These are phyloP conservation scores for Phytophthora pinifolia DNA, from an alignment of 352 stramenopile genomes.

Conservation along the genomic window DNA sequence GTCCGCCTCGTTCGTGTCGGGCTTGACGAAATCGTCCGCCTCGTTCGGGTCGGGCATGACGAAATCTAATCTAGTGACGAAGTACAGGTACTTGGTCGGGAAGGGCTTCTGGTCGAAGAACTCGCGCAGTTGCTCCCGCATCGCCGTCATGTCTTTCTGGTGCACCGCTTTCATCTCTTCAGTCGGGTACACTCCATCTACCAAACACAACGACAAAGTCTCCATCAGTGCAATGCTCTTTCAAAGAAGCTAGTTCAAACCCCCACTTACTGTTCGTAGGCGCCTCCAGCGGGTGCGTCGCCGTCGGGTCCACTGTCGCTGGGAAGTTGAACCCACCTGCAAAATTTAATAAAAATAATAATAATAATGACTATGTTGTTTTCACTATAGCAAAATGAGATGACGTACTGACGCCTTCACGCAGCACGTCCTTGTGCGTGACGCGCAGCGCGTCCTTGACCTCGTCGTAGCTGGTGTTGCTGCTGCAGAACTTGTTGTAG, in stretches of 20 bases:
- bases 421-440: constrained; percentile 71
- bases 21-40: too few relatives aligned
- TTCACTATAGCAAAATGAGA: too few relatives aligned
- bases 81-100: constrained; percentile 86
- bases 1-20: too few relatives aligned
- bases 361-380: constrained; percentile 1
- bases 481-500: constrained; percentile 88
- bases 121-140: constrained; percentile 66
- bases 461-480: constrained; percentile 66
- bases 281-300: constrained; percentile 59
- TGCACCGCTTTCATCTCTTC: constrained; percentile 68
- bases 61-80: constrained; percentile 82
- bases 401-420: constrained; percentile 76
- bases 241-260: neutral
- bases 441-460: constrained; percentile 69
- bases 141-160: constrained; percentile 64
- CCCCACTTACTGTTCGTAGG: constrained; percentile 51
- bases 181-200: constrained; percentile 60
- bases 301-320: constrained; percentile 57
- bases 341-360: neutral
- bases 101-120: constrained; percentile 86
- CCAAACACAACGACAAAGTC: constrained; percentile 4
- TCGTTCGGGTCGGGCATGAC: constrained; percentile 57
- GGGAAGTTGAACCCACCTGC: constrained; percentile 67
- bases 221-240: neutral